phyloP scores from a whole-genome alignment of 441 rosid genomes.

The Croton laevigatus region DNA sequence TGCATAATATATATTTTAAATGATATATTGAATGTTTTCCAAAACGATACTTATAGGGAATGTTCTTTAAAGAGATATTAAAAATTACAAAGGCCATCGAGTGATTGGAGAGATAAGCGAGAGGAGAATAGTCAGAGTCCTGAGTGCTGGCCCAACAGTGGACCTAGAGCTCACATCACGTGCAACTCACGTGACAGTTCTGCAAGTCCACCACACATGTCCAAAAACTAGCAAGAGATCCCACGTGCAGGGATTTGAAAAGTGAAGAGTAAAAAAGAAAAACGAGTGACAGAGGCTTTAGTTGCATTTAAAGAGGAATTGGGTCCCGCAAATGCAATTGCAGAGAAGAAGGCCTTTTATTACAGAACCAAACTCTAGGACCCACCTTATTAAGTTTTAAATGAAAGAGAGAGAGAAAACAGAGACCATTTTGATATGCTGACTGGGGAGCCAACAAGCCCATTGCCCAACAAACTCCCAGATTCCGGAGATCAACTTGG shows the following conservation, averaged over 20 bases:
- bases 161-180: constrained; percentile 15
- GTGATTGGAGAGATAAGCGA: no score
- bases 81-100: no score
- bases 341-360: neutral
- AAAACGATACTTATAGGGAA: no score
- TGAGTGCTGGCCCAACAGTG: no score
- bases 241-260: constrained; percentile 28
- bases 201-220: no score
- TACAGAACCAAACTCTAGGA: constrained; percentile 3
- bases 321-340: neutral
- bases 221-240: neutral
- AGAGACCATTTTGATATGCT: constrained; percentile 20
- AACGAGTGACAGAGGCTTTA: neutral
- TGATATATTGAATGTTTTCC: no score
- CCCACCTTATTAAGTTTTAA: neutral
- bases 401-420: neutral
- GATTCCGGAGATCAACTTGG: no score
- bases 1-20: no score
- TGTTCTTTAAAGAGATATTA: no score
- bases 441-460: constrained; percentile 17
- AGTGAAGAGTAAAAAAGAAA: neutral
- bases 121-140: no score
- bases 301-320: constrained; percentile 24
- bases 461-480: no score
- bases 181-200: constrained; percentile 29